Evolutionary conservation across 805 yeast species (phyloP), one percentile per base, ranked within the genome.

Genomic region (Candida patagonica): DNA sequence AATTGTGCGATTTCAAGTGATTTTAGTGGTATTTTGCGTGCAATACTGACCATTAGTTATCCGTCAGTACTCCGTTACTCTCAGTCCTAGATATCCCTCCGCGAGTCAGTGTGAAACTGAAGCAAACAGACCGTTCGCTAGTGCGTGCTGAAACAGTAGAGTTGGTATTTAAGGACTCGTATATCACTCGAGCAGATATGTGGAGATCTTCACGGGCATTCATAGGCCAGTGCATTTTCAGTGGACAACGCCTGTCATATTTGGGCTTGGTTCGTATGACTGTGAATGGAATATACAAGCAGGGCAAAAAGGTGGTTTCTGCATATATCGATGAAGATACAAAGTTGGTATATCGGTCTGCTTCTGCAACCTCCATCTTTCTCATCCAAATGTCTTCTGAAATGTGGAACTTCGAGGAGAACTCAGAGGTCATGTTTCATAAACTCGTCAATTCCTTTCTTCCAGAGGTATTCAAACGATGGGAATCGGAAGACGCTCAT

Each of bases 331-430:
- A 88, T 1, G 57, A 56, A 6, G 66, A 74, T 21, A 88, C 98
- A 3, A 80, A 79, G 48, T 63, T 92, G 22, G 84, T 87, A 0
- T 89, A 83, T 57, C 70, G 99, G 35, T 86, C 96, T 1, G 96
- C 89, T 52, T 80, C 95, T 30, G 94, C 96, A 1, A 74, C 82
- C 42, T 64, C 89, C 42, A 73, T 85, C 12, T 82, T 88, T 37
- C 67, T 92, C 46, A 77, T 92, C 37, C 98, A 92, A 56, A 76
- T 88, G 45, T 83, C 96, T 1, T 73, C 81, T 29, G 99, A 92
- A 54, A 92, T 92, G 96, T 92, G 96, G 94, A 86, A 87, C 57
- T 92, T 92, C 59, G 97, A 92, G 60, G 96, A 88, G 54, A 82
- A 82, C 48, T 98, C 98, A 1, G 96, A 89, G 54, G 82, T 88